Conservation (phyloP, 2,329 filamentous ascomycete genomes). For the Clarireedia monteithiana region DNA sequence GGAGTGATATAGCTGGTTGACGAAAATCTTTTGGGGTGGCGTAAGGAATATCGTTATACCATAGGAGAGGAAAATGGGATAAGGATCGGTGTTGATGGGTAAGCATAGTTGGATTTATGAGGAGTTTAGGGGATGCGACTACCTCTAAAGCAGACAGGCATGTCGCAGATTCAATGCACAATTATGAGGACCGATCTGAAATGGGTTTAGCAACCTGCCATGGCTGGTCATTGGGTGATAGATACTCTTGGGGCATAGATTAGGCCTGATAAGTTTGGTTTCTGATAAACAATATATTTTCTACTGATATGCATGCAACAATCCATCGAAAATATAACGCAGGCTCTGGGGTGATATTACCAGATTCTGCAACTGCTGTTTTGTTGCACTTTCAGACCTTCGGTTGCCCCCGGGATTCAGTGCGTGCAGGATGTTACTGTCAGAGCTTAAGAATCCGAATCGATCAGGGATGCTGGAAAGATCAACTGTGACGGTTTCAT, state of each 20-base stretch:
- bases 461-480: slow-evolving; percentile 28
- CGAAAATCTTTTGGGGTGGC: neutral
- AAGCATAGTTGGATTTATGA: neutral
- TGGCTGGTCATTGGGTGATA: too few relatives aligned
- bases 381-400: neutral
- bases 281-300: neutral
- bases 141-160: neutral
- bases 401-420: neutral
- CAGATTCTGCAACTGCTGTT: neutral
- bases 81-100: neutral
- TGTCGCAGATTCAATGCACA: neutral
- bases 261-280: neutral
- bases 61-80: neutral
- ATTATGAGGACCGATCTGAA: too few relatives aligned
- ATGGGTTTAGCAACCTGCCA: too few relatives aligned
- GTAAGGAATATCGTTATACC: neutral
- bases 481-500: slow-evolving; percentile 46
- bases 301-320: neutral
- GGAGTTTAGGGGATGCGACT: neutral
- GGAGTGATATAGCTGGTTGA: neutral
- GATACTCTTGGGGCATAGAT: too few relatives aligned
- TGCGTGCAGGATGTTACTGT: neutral
- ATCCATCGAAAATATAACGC: neutral
- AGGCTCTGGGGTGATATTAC: neutral
- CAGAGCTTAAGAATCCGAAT: neutral